These are phyloP conservation scores for Plasmopara muralis DNA, from an alignment of 352 stramenopile genomes.

Conservation along the genomic window DNA sequence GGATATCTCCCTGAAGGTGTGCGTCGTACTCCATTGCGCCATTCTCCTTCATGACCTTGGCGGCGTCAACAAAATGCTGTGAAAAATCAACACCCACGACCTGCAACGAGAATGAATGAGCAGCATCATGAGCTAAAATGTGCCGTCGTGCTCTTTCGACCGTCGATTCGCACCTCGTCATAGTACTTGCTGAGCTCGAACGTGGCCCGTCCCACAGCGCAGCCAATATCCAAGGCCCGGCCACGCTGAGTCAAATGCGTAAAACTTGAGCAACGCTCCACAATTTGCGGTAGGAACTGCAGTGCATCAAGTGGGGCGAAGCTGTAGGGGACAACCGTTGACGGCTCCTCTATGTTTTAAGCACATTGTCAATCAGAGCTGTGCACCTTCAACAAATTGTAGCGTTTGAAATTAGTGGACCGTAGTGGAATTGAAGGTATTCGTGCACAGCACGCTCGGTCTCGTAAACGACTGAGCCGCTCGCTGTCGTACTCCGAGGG, in stretches of 20 bases:
- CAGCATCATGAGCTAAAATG: slow-evolving; percentile 3
- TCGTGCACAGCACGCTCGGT: slow-evolving; percentile 81
- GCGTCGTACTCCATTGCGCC: slow-evolving; percentile 80
- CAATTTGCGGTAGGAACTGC: slow-evolving; percentile 81
- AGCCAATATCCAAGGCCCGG: slow-evolving; percentile 92
- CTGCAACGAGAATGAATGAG: slow-evolving; percentile 17
- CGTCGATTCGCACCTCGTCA: slow-evolving; percentile 54
- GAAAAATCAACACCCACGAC: slow-evolving; percentile 93
- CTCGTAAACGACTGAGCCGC: slow-evolving; percentile 84
- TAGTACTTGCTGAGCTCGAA: slow-evolving; percentile 92
- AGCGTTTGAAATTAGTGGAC: slow-evolving; percentile 16
- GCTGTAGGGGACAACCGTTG: slow-evolving; percentile 57
- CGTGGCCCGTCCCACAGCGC: slow-evolving; percentile 89
- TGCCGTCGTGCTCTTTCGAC: background rate
- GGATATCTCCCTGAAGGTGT: slow-evolving; percentile 86
- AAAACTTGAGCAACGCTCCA: slow-evolving; percentile 61
- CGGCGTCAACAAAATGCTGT: slow-evolving; percentile 83
- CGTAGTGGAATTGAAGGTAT: slow-evolving; percentile 90
- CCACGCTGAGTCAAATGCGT: slow-evolving; percentile 40
- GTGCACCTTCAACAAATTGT: background rate
- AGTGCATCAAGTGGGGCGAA: slow-evolving; percentile 77
- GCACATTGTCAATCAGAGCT: background rate
- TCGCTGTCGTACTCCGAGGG: slow-evolving; percentile 77
- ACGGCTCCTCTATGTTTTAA: slow-evolving; percentile 38
- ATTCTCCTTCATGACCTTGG: slow-evolving; percentile 80